Percentiles rank a stretch among this genome's conserved stretches.
These are phyloP conservation scores for Trypanosoma melophagium DNA, from an alignment of 208 protist genomes.

Conservation along the genomic window DNA sequence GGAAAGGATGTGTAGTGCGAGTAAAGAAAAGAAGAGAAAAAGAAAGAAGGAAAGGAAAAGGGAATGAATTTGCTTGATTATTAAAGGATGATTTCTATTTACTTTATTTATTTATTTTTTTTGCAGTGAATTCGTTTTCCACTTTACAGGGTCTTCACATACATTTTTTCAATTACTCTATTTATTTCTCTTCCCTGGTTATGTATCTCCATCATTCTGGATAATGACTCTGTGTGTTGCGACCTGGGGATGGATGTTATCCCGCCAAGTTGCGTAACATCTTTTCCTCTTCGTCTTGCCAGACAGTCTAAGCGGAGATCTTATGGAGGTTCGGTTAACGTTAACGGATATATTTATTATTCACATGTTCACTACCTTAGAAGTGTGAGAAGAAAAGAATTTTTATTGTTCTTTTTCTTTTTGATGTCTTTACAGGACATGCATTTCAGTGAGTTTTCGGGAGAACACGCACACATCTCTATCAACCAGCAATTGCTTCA, in stretches of 20 bases:
- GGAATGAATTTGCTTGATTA: neutral
- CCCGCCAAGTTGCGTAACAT: no score
- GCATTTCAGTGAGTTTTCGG: neutral
- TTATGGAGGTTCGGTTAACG: no score
- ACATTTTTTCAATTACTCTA: neutral
- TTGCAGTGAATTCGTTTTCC: neutral
- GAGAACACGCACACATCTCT: constrained; percentile 2
- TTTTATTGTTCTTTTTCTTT: no score
- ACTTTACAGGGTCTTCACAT: constrained; percentile 3
- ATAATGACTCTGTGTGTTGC: no score
- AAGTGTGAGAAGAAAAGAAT: no score
- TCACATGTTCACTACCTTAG: no score
- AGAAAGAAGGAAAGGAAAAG: neutral
- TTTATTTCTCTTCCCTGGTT: neutral
- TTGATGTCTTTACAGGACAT: no score
- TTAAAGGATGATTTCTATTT: constrained; percentile 1
- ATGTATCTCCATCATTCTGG: no score
- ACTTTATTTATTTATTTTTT: constrained; percentile 11
- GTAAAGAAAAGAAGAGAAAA: neutral
- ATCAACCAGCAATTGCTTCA: constrained; percentile 14
- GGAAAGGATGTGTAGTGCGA: neutral
- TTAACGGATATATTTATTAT: no score
- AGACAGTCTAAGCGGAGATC: no score
- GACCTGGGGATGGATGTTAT: no score
- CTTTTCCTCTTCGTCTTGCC: no score